Base-by-base conservation (phyloP, 2,329 filamentous ascomycete species). In the Ceratocystis destructans region DNA sequence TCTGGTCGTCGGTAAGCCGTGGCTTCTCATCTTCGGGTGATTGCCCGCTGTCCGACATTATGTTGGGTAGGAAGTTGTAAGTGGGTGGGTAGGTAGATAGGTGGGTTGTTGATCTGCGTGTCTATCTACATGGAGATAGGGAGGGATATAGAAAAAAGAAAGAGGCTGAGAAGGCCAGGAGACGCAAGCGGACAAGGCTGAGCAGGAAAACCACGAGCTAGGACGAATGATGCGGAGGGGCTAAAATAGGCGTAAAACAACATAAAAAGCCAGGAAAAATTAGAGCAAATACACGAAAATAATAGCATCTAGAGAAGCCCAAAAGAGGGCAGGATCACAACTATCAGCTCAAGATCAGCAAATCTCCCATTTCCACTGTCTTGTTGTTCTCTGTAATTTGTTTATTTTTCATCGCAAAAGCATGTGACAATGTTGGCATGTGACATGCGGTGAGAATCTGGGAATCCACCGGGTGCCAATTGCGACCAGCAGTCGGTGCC, bases 1-100 rank as follows among this genome's bases (percentile, higher is more conserved):
- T 82, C 71, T 82, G 79, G 62, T 79, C 78, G 67, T 81, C 79
- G 5, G 80, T 82, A 41, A 82, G 73, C 45, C 79, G 78, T 50
- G 78, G 78, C 73, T 79, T 81, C 62, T 80, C 79, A 31, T 81
- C 78, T 20, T 69, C 63, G 48, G 66, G 66, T 20, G 67, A 62
- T 28, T 64, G 59, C 15, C 46, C 62, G 45, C 59, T 65, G 46
- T 67, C 65, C 8, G 65, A 68, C 67, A 66, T 66, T 28, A 7
- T 62, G 28, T 7, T 17, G 8, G 10, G 17, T 20, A 17, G 2
- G 2, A 41, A 48, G 41, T 41, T 59, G n/a, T 28, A 33, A 20
- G n/a, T 5, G n/a, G 25, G 17, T 31, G 61, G 7, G 20, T 50
- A 59, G 37, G 28, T 25, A 25, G 22, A 25, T 28, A 7, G 44